Evolutionary conservation across 495 filamentous ascomycete species (phyloP).

Genomic region (Emericellopsis terricola): DNA sequence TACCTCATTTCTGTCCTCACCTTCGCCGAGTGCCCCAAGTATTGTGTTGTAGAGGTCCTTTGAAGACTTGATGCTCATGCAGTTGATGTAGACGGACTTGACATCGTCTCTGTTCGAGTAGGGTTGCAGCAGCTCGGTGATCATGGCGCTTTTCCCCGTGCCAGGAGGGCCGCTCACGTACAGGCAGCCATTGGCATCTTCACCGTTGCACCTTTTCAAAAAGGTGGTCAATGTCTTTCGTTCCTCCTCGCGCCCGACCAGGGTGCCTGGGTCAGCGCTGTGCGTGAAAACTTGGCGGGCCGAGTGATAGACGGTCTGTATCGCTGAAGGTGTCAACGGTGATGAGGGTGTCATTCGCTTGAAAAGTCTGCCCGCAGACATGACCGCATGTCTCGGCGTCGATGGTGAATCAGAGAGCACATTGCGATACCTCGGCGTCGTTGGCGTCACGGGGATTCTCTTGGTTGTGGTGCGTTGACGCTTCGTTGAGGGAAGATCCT

Average conservation of each 20-base stretch:
- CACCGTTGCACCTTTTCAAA: slow-evolving; percentile 39
- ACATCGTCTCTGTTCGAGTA: slow-evolving; percentile 21
- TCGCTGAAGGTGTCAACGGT: slow-evolving; percentile 41
- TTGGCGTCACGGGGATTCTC: slow-evolving; percentile 38
- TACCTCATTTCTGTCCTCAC: slow-evolving; percentile 18
- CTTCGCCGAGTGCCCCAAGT: slow-evolving; percentile 28
- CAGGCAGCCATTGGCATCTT: slow-evolving; percentile 55
- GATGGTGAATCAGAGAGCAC: slow-evolving; percentile 23
- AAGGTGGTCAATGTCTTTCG: slow-evolving; percentile 51
- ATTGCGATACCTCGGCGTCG: slow-evolving; percentile 40
- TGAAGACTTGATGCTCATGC: slow-evolving; percentile 80
- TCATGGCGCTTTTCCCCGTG: slow-evolving; percentile 89
- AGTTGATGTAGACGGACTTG: slow-evolving; percentile 61
- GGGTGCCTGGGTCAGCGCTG: slow-evolving; percentile 49
- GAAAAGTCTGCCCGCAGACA: slow-evolving; percentile 29
- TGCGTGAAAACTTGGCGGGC: slow-evolving; percentile 79
- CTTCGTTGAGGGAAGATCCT: neutral
- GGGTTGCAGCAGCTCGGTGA: slow-evolving; percentile 55
- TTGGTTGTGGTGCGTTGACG: slow-evolving; percentile 6
- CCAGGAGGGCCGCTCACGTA: slow-evolving; percentile 94
- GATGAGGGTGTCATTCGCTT: slow-evolving; percentile 38
- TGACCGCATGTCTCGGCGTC: slow-evolving; percentile 29
- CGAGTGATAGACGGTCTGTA: slow-evolving; percentile 61
- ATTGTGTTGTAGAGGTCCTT: slow-evolving; percentile 66
- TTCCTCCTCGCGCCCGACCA: slow-evolving; percentile 75